A percentile compares a stretch with the other conserved stretches of the same genome.
Conservation (phyloP, 225 moss, liverwort and hornwort genomes). For the Polytrichum commune region DNA sequence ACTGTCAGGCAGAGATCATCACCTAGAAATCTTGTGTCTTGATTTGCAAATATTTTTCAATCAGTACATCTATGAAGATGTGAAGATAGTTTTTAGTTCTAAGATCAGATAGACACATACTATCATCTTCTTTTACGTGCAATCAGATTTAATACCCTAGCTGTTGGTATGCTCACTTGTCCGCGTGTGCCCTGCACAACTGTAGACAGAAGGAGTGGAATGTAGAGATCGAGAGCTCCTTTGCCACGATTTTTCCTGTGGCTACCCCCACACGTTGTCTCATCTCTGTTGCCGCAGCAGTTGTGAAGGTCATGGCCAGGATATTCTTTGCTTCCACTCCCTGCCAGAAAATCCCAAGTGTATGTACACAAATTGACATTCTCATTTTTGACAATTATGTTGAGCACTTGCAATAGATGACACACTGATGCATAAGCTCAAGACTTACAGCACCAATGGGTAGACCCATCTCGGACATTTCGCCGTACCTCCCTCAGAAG, state of each 20-base stretch:
- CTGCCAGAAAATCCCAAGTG: conserved; percentile 29
- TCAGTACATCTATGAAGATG: too few relatives aligned
- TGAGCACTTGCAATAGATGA: not conserved
- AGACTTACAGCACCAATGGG: not conserved
- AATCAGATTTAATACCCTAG: not conserved
- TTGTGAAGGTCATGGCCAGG: conserved; percentile 97
- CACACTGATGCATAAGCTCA: not conserved
- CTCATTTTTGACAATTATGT: not conserved
- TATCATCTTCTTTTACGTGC: too few relatives aligned
- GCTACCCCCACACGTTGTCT: conserved; percentile 75
- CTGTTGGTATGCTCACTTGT: conserved; percentile 62
- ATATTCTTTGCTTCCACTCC: conserved; percentile 70
- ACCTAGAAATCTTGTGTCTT: too few relatives aligned
- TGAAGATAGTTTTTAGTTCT: too few relatives aligned
- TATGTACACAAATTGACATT: conserved; percentile 7
- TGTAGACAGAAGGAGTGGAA: conserved; percentile 94
- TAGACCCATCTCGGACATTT: not conserved
- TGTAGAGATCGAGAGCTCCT: conserved; percentile 77
- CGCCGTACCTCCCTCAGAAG: conserved; percentile 45
- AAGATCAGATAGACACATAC: too few relatives aligned
- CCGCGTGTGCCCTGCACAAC: conserved; percentile 83
- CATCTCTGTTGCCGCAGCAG: conserved; percentile 90
- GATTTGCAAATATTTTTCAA: too few relatives aligned
- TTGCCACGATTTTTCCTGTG: conserved; percentile 67
- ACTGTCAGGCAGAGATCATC: conserved; percentile 1